These are phyloP conservation scores for Aspergillus carlsbadensis DNA, from an alignment of 495 filamentous ascomycete species.

Conservation along the genomic window DNA sequence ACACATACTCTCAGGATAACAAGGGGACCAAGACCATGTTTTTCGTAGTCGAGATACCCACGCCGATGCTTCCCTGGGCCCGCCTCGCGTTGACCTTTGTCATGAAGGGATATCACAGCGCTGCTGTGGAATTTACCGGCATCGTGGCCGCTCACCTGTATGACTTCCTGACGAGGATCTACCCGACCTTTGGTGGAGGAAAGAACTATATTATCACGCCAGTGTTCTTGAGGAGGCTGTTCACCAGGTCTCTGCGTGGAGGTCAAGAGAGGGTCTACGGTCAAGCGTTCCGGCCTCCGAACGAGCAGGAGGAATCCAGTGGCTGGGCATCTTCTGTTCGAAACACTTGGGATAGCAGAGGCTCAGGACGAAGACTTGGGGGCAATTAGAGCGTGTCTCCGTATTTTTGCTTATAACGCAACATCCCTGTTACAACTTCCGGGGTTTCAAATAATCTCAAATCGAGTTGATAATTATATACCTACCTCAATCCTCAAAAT, in stretches of 20 bases:
- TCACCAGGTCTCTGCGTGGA: slow-evolving; percentile 42
- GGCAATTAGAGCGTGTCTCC: slow-evolving; percentile 29
- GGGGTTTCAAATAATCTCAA: no score
- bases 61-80: slow-evolving; percentile 71
- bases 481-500: no score
- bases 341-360: slow-evolving; percentile 61
- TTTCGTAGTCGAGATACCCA: slow-evolving; percentile 74
- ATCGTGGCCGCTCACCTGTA: slow-evolving; percentile 80
- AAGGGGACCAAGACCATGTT: slow-evolving; percentile 67
- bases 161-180: slow-evolving; percentile 80
- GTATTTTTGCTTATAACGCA: background rate
- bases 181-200: slow-evolving; percentile 80
- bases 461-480: no score
- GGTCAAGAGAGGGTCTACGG: slow-evolving; percentile 54
- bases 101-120: slow-evolving; percentile 42
- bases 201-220: slow-evolving; percentile 71
- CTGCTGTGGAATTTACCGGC: slow-evolving; percentile 60
- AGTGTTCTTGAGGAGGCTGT: slow-evolving; percentile 58
- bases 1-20: slow-evolving; percentile 81
- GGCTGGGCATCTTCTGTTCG: slow-evolving; percentile 37
- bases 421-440: background rate
- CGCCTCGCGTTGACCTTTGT: slow-evolving; percentile 71
- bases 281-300: slow-evolving; percentile 44
- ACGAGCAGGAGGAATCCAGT: slow-evolving; percentile 21
- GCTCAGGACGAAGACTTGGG: slow-evolving; percentile 68